Evolutionary conservation across 2,329 filamentous ascomycete species (phyloP).

Genomic region (Epichloe uncinata): DNA sequence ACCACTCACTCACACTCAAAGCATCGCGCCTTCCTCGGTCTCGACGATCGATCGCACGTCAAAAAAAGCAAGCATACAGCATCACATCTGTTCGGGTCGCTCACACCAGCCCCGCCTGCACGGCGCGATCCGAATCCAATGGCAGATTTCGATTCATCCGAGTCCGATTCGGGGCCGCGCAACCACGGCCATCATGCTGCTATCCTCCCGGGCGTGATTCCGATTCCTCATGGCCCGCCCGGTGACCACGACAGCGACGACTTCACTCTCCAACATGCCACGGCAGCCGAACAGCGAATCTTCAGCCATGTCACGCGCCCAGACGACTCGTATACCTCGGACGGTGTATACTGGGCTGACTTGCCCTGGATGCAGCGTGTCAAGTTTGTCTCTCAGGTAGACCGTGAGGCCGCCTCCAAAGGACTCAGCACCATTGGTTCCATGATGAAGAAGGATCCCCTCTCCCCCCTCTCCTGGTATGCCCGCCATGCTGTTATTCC

Average conservation of each 20-base stretch:
- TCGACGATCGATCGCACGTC: neutral
- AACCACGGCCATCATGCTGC: conserved; percentile 16
- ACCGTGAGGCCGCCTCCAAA: conserved; percentile 52
- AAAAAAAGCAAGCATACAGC: neutral
- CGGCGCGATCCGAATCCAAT: neutral
- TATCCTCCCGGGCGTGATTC: conserved; percentile 37
- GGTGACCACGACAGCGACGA: conserved; percentile 37
- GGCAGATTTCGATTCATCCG: conserved; percentile 3
- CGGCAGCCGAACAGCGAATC: conserved; percentile 40
- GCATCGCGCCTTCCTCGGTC: neutral
- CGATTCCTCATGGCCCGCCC: conserved; percentile 36
- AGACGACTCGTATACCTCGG: conserved; percentile 71
- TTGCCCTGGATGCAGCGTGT: conserved; percentile 56
- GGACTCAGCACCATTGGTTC: conserved; percentile 55
- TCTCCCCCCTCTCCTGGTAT: conserved; percentile 76
- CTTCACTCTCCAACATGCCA: conserved; percentile 27
- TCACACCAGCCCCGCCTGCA: neutral
- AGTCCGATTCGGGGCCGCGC: conserved; percentile 2
- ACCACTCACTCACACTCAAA: neutral
- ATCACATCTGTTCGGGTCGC: neutral
- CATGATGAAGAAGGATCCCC: conserved; percentile 77
- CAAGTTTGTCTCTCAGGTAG: conserved; percentile 62
- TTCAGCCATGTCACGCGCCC: conserved; percentile 76
- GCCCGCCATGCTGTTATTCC: conserved; percentile 84
- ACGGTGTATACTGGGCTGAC: conserved; percentile 90